phyloP scores from a whole-genome alignment of 495 filamentous ascomycete species.

The Amniculicola lignicola region DNA sequence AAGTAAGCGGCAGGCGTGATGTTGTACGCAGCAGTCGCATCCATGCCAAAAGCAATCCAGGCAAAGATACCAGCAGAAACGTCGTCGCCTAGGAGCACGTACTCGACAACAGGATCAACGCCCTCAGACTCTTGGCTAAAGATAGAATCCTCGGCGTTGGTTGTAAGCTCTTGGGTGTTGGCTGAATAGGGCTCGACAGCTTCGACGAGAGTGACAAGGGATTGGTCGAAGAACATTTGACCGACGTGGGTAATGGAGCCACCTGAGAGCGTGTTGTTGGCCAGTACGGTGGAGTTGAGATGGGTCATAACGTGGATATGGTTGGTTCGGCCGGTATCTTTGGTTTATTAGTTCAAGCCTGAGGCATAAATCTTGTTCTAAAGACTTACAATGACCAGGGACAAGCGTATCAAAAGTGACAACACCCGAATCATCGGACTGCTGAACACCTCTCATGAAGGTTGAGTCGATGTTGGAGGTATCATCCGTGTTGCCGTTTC shows the following conservation, averaged over 20 bases:
- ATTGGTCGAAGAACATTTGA: constrained; percentile 65
- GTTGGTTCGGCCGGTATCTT: constrained; percentile 48
- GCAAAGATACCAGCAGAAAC: constrained; percentile 52
- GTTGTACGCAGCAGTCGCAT: constrained; percentile 31
- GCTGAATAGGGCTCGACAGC: constrained; percentile 51
- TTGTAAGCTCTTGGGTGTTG: constrained; percentile 54
- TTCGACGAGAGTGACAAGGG: constrained; percentile 55
- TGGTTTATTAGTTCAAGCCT: not conserved
- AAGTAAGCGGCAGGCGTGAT: constrained; percentile 13
- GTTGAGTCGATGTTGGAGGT: constrained; percentile 47
- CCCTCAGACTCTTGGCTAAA: constrained; percentile 45
- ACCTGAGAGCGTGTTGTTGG: constrained; percentile 52
- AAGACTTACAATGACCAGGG: constrained; percentile 50
- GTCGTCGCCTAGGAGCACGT: constrained; percentile 51
- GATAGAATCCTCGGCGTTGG: constrained; percentile 54
- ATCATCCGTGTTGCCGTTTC: constrained; percentile 21
- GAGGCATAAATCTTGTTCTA: not conserved
- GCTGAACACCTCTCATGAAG: constrained; percentile 51
- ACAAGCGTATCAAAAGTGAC: constrained; percentile 52
- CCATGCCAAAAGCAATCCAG: constrained; percentile 58
- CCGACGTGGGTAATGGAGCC: constrained; percentile 55
- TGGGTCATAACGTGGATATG: constrained; percentile 49
- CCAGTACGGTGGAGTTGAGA: constrained; percentile 13
- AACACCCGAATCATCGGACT: constrained; percentile 50
- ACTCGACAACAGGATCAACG: constrained; percentile 58